Base-by-base conservation (phyloP, 352 stramenopile species). In the Phytophthora cryptogea region DNA sequence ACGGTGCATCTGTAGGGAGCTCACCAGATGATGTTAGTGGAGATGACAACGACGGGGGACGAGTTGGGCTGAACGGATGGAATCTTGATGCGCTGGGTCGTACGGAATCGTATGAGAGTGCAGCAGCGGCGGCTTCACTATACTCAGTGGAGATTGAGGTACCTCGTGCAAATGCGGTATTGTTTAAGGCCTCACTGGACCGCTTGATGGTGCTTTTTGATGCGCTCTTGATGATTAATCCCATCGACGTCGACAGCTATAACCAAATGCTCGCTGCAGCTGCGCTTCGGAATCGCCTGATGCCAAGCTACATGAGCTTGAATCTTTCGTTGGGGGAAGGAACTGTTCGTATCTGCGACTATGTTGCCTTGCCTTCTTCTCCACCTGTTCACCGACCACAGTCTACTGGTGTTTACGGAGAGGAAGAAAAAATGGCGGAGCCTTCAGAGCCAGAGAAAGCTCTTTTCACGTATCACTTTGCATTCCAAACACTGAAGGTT, bases 151-250 rank as follows among this genome's bases (percentile, higher is more conserved):
- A 86, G 37, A 79, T 95, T 13, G 49, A 50, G 0, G 71, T 95
- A 8, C 83, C 83, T 2, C 69, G 71, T 23, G 78, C 85, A 0
- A 82, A 63, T 17, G 63, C 87, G 27, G 63, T 80, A 6, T 64
- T 95, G 32, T 76, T 76, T 30, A 94, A 93, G 54, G 52, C 73
- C 4, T 86, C 80, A 9, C 67, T 92, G 41, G 83, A 90, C 52
- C 81, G 87, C 2, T 63, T 95, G 37, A 89, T 95, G 78, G 76
- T 95, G 20, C 63, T 95, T 3, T 90, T 92, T 57, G 87, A 95
- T 55, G 83, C 85, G 9, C 63, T 95, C 1, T 50, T 95, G 57
- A 88, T 90, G 76, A 95, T 95, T 43, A 94, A 92, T 56, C 87
- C 87, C 1, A 88, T 94, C 33, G 87, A 95, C 56, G 74, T 95